phyloP scores from a whole-genome alignment of 139 green algal species.

The Chlamydomonas applanata region DNA sequence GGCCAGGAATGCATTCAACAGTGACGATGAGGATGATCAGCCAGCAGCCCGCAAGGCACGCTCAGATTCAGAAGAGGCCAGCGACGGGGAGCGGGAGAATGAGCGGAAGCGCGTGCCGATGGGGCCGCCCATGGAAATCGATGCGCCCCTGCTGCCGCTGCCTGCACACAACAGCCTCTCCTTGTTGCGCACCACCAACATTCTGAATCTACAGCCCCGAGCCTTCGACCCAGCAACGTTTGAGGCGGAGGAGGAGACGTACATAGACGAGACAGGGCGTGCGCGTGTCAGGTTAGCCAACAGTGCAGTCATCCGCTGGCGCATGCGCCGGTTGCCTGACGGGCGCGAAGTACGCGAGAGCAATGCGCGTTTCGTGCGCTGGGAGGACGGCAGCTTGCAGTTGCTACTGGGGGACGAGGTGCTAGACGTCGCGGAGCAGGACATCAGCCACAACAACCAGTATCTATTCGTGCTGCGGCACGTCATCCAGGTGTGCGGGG shows the following conservation, averaged over 20 bases:
- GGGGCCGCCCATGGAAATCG: conserved; percentile 36
- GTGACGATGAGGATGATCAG: too few relatives aligned
- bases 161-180: conserved; percentile 22
- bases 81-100: too few relatives aligned
- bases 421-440: conserved; percentile 61
- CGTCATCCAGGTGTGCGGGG: conserved; percentile 35
- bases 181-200: conserved; percentile 60
- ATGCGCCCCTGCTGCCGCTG: conserved; percentile 32
- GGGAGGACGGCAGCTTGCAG: conserved; percentile 71
- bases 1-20: too few relatives aligned
- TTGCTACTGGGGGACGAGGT: conserved; percentile 77
- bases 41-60: too few relatives aligned
- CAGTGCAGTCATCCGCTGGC: conserved; percentile 45
- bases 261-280: conserved; percentile 45
- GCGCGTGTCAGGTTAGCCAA: conserved; percentile 32
- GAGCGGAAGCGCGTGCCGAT: too few relatives aligned
- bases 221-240: conserved; percentile 66
- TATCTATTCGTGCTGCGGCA: conserved; percentile 61
- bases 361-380: conserved; percentile 78
- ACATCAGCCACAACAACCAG: conserved; percentile 51
- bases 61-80: too few relatives aligned
- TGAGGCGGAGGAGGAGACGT: conserved; percentile 40
- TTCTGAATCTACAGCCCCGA: conserved; percentile 59
- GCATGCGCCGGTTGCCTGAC: conserved; percentile 19
- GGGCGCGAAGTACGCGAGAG: conserved; percentile 48